These are phyloP conservation scores for Sporothrix luriei DNA, from an alignment of 2,329 filamentous ascomycete genomes.

Conservation along the genomic window DNA sequence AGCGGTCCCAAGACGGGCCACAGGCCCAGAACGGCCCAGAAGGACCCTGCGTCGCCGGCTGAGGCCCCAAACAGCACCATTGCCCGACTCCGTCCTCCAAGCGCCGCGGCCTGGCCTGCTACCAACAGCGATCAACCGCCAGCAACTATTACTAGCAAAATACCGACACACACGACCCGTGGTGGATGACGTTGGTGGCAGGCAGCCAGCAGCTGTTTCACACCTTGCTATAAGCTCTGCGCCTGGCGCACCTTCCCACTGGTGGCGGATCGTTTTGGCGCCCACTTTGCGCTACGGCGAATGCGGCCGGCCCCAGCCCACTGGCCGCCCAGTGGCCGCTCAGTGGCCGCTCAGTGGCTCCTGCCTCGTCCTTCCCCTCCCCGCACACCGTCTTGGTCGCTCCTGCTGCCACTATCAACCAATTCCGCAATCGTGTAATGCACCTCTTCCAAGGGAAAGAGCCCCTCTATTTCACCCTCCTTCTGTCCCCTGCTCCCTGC, in stretches of 20 bases:
- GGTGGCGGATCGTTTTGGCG: slow-evolving; percentile 8
- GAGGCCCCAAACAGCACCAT: not conserved
- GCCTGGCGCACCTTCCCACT: slow-evolving; percentile 8
- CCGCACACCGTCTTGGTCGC: not conserved
- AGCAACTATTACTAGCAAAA: not conserved
- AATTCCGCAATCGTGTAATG: not conserved
- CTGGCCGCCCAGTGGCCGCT: not conserved
- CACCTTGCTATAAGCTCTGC: not conserved
- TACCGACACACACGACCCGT: not conserved
- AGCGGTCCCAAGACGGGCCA: not conserved
- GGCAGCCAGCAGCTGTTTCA: not conserved
- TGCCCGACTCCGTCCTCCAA: not conserved
- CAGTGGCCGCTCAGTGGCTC: slow-evolving; percentile 1
- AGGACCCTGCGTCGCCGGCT: not conserved
- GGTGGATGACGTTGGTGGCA: slow-evolving; percentile 24
- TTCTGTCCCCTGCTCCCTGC: not conserved
- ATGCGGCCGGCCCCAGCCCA: slow-evolving; percentile 17
- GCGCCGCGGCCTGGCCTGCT: not conserved
- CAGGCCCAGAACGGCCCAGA: not conserved
- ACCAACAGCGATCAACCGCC: no score
- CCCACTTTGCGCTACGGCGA: slow-evolving; percentile 19
- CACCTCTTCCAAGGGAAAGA: slow-evolving; percentile 7
- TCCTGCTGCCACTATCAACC: not conserved
- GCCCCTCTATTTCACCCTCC: slow-evolving; percentile 23
- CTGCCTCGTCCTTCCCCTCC: not conserved